These are phyloP conservation scores for Neofusicoccum laricinum DNA, from an alignment of 2,329 filamentous ascomycete species.

Conservation along the genomic window DNA sequence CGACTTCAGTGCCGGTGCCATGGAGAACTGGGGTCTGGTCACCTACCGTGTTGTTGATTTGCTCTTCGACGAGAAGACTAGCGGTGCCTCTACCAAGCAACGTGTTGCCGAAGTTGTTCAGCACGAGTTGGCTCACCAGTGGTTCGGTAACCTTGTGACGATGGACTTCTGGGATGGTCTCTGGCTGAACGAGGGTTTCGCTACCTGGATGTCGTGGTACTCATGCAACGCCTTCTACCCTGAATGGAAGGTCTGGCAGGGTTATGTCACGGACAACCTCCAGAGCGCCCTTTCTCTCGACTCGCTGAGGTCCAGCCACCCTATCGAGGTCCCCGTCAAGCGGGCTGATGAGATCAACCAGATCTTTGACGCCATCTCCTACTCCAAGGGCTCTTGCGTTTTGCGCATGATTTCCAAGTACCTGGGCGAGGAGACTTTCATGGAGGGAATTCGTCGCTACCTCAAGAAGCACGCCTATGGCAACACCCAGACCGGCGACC, in stretches of 20 bases:
- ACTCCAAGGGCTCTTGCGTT: constrained; percentile 94
- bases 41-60: constrained; percentile 93
- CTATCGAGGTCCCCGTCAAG: constrained; percentile 95
- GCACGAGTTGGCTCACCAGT: constrained; percentile 95
- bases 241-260: constrained; percentile 98
- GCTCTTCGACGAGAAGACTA: constrained; percentile 86
- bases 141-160: constrained; percentile 96
- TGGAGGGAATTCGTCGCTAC: constrained; percentile 86
- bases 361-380: constrained; percentile 97
- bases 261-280: constrained; percentile 88
- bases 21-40: constrained; percentile 98
- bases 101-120: constrained; percentile 93
- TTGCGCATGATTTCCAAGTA: constrained; percentile 97
- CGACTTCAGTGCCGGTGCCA: constrained; percentile 91
- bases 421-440: constrained; percentile 85
- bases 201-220: constrained; percentile 92
- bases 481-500: constrained; percentile 86
- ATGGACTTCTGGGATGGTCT: constrained; percentile 99
- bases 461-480: constrained; percentile 96
- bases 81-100: constrained; percentile 84
- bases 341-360: constrained; percentile 95
- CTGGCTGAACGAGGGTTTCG: constrained; percentile 93
- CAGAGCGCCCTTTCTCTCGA: constrained; percentile 85
- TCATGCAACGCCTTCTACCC: constrained; percentile 93
- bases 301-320: constrained; percentile 89